These are phyloP conservation scores for Coniochaeta ligniaria DNA, from an alignment of 2,329 filamentous ascomycete species.

Conservation along the genomic window DNA sequence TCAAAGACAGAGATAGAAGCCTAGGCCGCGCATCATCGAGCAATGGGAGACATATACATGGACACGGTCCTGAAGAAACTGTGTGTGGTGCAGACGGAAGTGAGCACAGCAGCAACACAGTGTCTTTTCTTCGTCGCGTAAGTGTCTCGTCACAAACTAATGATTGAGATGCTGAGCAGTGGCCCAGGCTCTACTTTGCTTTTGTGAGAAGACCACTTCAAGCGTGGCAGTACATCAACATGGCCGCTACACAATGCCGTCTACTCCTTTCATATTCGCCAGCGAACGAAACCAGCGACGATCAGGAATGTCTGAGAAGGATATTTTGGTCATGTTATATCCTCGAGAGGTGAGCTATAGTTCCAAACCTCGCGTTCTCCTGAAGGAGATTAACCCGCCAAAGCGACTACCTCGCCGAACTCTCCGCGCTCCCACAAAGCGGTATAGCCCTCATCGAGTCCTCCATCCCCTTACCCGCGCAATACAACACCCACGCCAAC, in stretches of 20 bases:
- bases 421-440: conserved; percentile 41
- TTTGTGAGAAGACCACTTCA: conserved; percentile 42
- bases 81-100: conserved; percentile 36
- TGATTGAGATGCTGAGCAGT: neutral
- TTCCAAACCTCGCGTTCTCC: neutral
- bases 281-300: conserved; percentile 25
- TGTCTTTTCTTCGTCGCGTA: conserved; percentile 44
- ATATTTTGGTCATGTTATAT: conserved; percentile 51
- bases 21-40: no score
- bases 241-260: conserved; percentile 41
- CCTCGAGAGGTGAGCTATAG: conserved; percentile 34
- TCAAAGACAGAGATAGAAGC: no score
- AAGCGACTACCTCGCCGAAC: conserved; percentile 45
- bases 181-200: conserved; percentile 36
- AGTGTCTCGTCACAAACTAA: conserved; percentile 10
- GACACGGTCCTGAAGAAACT: no score
- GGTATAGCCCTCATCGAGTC: conserved; percentile 45
- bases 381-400: neutral
- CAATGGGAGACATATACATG: no score
- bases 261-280: conserved; percentile 37
- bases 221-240: conserved; percentile 43
- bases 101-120: conserved; percentile 37
- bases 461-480: conserved; percentile 37
- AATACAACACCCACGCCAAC: conserved; percentile 35
- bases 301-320: conserved; percentile 38